phyloP scores from a whole-genome alignment of 2,329 filamentous ascomycete species.

The Trichoderma atroviride region DNA sequence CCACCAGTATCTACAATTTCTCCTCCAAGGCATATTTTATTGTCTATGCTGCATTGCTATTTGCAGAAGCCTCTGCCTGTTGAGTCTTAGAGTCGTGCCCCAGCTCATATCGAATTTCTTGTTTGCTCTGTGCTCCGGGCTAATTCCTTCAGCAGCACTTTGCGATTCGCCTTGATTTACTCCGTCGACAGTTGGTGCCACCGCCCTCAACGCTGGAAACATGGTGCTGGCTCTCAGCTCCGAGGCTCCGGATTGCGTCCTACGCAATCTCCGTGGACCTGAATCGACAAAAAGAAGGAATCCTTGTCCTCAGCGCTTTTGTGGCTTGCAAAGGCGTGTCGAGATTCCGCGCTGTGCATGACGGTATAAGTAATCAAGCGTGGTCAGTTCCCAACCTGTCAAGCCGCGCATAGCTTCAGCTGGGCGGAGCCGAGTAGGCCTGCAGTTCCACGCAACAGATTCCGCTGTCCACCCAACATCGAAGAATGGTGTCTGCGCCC shows the following conservation, averaged over 20 bases:
- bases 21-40: background rate
- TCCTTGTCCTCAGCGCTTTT: background rate
- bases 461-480: background rate
- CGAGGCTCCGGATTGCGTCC: background rate
- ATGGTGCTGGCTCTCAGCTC: background rate
- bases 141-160: background rate
- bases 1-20: background rate
- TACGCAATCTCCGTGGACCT: slow-evolving; percentile 15
- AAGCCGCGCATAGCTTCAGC: slow-evolving; percentile 3
- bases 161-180: background rate
- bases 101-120: background rate
- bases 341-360: background rate
- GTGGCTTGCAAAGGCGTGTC: slow-evolving; percentile 14
- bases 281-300: background rate
- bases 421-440: slow-evolving; percentile 13
- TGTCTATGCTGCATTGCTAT: background rate
- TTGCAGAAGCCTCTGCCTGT: background rate
- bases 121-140: background rate
- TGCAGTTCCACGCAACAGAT: slow-evolving; percentile 3
- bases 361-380: background rate
- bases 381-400: background rate
- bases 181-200: background rate
- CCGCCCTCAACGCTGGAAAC: background rate
- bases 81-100: background rate
- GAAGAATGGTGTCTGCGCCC: slow-evolving; percentile 13